phyloP scores from a whole-genome alignment of 257 asterid genomes.

The Petrea volubilis region DNA sequence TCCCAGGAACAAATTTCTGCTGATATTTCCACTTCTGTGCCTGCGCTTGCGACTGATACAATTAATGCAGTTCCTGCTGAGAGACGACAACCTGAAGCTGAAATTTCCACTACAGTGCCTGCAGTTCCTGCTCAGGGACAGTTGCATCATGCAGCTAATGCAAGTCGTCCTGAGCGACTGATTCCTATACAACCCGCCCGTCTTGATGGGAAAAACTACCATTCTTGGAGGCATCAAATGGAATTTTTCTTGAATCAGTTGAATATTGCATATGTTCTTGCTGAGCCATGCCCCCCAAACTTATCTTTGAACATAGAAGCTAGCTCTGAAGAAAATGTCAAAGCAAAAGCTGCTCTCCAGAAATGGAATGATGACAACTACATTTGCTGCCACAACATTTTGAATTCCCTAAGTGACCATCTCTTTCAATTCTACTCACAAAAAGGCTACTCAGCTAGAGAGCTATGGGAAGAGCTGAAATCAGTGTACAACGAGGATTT shows the following conservation, averaged over 20 bases:
- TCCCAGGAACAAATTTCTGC: conserved; percentile 25
- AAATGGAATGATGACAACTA: conserved; percentile 65
- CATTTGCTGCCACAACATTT: conserved; percentile 57
- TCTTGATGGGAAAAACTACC: conserved; percentile 61
- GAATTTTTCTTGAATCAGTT: conserved; percentile 54
- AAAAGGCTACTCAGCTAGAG: conserved; percentile 49
- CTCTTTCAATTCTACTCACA: conserved; percentile 55
- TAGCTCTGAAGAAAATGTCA: conserved; percentile 36
- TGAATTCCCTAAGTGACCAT: conserved; percentile 57
- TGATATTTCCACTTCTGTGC: conserved; percentile 18
- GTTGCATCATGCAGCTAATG: conserved; percentile 8
- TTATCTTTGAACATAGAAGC: conserved; percentile 24
- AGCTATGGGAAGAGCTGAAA: conserved; percentile 74
- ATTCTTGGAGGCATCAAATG: conserved; percentile 68
- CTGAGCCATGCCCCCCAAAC: conserved; percentile 57
- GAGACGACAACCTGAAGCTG: conserved; percentile 22
- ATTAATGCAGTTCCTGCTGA: conserved; percentile 20
- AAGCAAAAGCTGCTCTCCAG: conserved; percentile 31
- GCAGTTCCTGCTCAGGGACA: conserved; percentile 29
- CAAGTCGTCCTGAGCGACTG: conserved; percentile 22
- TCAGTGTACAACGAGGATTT: conserved; percentile 52
- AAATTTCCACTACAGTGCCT: conserved; percentile 17
- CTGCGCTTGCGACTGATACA: conserved; percentile 23
- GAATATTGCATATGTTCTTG: conserved; percentile 58
- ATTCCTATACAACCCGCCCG: conserved; percentile 59